A percentile compares a stretch with the other conserved stretches of the same genome.
phyloP scores from a whole-genome alignment of 1,284 basidiomycete genomes.

The Cutaneotrichosporon sp. region DNA sequence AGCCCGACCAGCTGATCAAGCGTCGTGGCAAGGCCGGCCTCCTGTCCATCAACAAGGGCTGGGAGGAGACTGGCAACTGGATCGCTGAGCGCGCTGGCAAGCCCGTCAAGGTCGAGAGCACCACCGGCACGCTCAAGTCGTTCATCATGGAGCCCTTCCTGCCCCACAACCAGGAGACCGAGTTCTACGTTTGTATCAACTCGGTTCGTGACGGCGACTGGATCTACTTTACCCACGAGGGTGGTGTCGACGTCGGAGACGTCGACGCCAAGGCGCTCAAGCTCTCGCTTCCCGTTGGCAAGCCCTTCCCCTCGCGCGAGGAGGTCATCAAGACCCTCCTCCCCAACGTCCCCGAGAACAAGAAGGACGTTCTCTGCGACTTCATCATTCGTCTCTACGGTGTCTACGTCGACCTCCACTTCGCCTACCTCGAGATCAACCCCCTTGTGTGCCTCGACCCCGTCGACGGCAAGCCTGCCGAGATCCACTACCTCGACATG shows the following conservation, averaged over 20 bases:
- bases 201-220: conserved; percentile 91
- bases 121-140: conserved; percentile 89
- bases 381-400: conserved; percentile 93
- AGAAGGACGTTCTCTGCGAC: conserved; percentile 83
- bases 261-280: conserved; percentile 96
- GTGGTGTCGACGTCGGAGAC: conserved; percentile 97
- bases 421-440: conserved; percentile 96
- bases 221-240: conserved; percentile 98
- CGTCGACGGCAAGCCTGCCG: conserved; percentile 64
- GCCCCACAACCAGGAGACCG: conserved; percentile 86
- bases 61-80: conserved; percentile 81
- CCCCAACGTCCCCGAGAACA: conserved; percentile 66
- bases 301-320: conserved; percentile 71
- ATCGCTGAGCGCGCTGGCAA: conserved; percentile 87
- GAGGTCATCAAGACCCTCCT: conserved; percentile 70
- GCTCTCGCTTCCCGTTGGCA: conserved; percentile 73
- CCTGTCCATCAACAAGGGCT: conserved; percentile 87
- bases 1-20: conserved; percentile 99
- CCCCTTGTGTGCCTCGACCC: conserved; percentile 91
- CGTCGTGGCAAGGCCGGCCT: conserved; percentile 97
- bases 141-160: conserved; percentile 99
- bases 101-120: conserved; percentile 84
- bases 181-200: conserved; percentile 98
- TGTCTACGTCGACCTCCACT: conserved; percentile 95
- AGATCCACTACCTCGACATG: conserved; percentile 97